Base-by-base conservation (phyloP, 2,329 filamentous ascomycete species). In the Calonectria henricotiae region DNA sequence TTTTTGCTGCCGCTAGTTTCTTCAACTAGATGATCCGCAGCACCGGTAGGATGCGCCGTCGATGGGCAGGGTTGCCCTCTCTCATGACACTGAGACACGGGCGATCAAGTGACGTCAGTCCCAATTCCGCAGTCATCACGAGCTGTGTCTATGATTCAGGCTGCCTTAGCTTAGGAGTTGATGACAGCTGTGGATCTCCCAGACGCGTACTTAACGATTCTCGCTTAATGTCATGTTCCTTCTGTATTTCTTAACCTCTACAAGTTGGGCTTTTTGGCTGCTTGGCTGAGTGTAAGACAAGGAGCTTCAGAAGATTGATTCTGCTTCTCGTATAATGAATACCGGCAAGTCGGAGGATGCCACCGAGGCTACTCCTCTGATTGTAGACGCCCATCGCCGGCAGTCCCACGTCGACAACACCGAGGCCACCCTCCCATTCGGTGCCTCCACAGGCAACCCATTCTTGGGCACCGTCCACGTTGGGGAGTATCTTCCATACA, bases 401-500 rank as follows among this genome's bases (percentile, higher is more conserved):
- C 35, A 30, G 2, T 35, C 44, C 6, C 0, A 27, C 20, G 8
- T 11, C n/a, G n/a, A 54, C 23, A 25, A 27, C 30, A 5, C 23
- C n/a, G 43, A 62, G 27, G 5, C 43, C 20, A 25, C 20, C 5
- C 4, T 49, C 5, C 23, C 43, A 11, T 5, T 32, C 15, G 12
- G 32, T 6, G 30, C 43, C 12, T 32, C 51, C 5, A 15, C 25
- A 11, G 17, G 7, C 15, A 44, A 65, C 20, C 41, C 25, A 5
- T 12, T 9, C 13, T 17, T 47, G 13, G 49, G 20, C 17, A 3
- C 12, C 5, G 11, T 25, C 12, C 35, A 23, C 7, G 9, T 43
- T 17, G 30, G 32, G 4, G 51, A 58, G 5, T 17, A 20, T 12
- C 61, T 72, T 17, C 63, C 62, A 0, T 91, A 91, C 76, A 90